These are phyloP conservation scores for Teunomyces barrocoloradensis DNA, from an alignment of 805 yeast species.

Conservation along the genomic window DNA sequence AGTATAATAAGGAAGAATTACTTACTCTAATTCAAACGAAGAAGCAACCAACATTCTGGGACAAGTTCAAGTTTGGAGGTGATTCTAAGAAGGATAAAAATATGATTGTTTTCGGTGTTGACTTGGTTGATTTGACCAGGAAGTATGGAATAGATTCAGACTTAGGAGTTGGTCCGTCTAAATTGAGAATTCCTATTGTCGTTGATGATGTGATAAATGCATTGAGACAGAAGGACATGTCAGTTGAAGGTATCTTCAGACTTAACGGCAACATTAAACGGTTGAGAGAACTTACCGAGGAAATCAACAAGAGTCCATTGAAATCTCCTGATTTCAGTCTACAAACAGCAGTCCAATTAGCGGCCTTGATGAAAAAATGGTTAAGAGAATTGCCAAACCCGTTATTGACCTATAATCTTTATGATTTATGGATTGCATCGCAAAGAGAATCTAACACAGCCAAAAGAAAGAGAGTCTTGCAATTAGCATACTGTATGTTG, in stretches of 20 bases:
- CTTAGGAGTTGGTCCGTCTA: conserved; percentile 78
- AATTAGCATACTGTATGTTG: conserved; percentile 67
- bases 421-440: conserved; percentile 74
- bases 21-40: conserved; percentile 41
- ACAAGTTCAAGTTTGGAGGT: conserved; percentile 44
- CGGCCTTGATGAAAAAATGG: conserved; percentile 89
- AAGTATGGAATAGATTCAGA: conserved; percentile 81
- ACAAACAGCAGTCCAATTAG: conserved; percentile 87
- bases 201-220: conserved; percentile 84
- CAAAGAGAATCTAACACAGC: conserved; percentile 49
- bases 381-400: conserved; percentile 93
- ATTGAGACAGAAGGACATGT: conserved; percentile 86
- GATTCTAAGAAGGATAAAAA: conserved; percentile 25
- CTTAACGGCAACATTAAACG: conserved; percentile 92
- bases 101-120: conserved; percentile 67
- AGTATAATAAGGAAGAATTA: conserved; percentile 34
- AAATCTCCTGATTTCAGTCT: conserved; percentile 65
- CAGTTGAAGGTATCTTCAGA: conserved; percentile 94
- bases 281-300: conserved; percentile 67
- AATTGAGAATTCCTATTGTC: conserved; percentile 76
- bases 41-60: conserved; percentile 52
- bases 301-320: conserved; percentile 71
- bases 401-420: conserved; percentile 69
- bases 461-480: conserved; percentile 53
- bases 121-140: conserved; percentile 65